phyloP scores from a whole-genome alignment of 2,329 filamentous ascomycete genomes.

The Zymoseptoria ardabiliae region DNA sequence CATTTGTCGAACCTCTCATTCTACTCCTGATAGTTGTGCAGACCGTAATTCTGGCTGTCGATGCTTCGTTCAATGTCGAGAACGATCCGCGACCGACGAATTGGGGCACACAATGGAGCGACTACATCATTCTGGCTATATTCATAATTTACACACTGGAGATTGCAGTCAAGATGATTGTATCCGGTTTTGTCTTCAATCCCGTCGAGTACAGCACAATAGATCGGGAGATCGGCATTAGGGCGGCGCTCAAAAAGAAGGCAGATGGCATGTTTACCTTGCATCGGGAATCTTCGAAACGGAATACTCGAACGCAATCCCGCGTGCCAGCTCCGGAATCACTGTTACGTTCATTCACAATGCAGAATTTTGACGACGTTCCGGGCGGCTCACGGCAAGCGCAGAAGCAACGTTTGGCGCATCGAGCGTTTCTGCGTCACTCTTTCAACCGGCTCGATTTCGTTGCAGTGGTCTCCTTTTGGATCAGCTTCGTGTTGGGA shows the following conservation, averaged over 20 bases:
- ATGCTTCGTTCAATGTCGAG: constrained; percentile 61
- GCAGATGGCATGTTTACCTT: constrained; percentile 75
- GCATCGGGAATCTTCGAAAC: constrained; percentile 63
- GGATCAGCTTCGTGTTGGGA: constrained; percentile 76
- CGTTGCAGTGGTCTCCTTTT: constrained; percentile 87
- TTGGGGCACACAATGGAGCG: constrained; percentile 64
- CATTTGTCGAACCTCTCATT: constrained; percentile 78
- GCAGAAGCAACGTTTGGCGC: constrained; percentile 76
- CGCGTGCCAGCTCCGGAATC: constrained; percentile 22
- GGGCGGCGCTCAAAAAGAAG: constrained; percentile 66
- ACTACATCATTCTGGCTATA: constrained; percentile 73
- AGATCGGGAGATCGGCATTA: constrained; percentile 67
- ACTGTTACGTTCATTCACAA: constrained; percentile 31
- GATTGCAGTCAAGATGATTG: constrained; percentile 72
- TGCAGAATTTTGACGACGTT: constrained; percentile 36
- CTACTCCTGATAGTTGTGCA: constrained; percentile 82
- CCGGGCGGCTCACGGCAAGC: constrained; percentile 63
- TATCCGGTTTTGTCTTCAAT: constrained; percentile 89
- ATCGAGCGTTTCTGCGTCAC: constrained; percentile 86
- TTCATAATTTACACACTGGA: constrained; percentile 90
- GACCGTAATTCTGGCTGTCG: constrained; percentile 77
- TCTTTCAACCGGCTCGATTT: constrained; percentile 96
- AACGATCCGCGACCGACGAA: constrained; percentile 48
- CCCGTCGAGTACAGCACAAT: constrained; percentile 87
- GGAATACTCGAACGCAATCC: constrained; percentile 26